Evolutionary conservation across 768 basidiomycete genomes (phyloP).

Genomic region (Rhizopogon sp.): DNA sequence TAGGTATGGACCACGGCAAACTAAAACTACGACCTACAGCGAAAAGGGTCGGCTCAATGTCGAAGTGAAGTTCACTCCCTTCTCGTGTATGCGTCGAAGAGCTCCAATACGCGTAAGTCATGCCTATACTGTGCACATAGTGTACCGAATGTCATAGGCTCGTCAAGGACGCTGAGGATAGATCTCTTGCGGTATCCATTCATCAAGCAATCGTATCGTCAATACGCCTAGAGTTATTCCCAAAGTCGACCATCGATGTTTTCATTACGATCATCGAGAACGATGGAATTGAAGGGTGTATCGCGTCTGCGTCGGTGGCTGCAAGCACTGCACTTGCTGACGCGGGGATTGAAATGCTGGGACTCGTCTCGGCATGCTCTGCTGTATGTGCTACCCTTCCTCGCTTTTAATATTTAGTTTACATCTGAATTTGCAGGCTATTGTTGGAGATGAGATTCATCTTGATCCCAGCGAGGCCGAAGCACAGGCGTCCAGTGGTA

Average conservation of each 20-base stretch:
- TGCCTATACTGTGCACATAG: neutral
- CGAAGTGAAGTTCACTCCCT: slow-evolving; percentile 96
- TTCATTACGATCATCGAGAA: slow-evolving; percentile 87
- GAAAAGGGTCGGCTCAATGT: slow-evolving; percentile 89
- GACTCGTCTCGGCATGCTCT: slow-evolving; percentile 80
- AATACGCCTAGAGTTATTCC: slow-evolving; percentile 83
- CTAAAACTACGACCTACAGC: slow-evolving; percentile 73
- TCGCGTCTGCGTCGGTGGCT: slow-evolving; percentile 83
- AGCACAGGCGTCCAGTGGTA: slow-evolving; percentile 48
- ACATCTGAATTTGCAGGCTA: slow-evolving; percentile 37
- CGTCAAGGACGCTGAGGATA: slow-evolving; percentile 90
- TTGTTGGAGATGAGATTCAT: slow-evolving; percentile 56
- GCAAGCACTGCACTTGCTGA: slow-evolving; percentile 89
- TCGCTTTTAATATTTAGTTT: neutral
- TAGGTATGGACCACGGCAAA: slow-evolving; percentile 84
- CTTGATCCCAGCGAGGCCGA: slow-evolving; percentile 82
- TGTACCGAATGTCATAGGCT: slow-evolving; percentile 1
- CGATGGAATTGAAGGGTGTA: slow-evolving; percentile 86
- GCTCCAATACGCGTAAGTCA: slow-evolving; percentile 79
- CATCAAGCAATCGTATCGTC: slow-evolving; percentile 83
- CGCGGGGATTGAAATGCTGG: slow-evolving; percentile 89
- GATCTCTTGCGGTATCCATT: slow-evolving; percentile 76
- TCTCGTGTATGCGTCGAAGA: slow-evolving; percentile 72
- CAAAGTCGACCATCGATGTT: slow-evolving; percentile 91
- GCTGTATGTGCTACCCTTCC: slow-evolving; percentile 44